Conservation (phyloP, 1,284 basidiomycete species). For the Malassezia yamatoensis region DNA sequence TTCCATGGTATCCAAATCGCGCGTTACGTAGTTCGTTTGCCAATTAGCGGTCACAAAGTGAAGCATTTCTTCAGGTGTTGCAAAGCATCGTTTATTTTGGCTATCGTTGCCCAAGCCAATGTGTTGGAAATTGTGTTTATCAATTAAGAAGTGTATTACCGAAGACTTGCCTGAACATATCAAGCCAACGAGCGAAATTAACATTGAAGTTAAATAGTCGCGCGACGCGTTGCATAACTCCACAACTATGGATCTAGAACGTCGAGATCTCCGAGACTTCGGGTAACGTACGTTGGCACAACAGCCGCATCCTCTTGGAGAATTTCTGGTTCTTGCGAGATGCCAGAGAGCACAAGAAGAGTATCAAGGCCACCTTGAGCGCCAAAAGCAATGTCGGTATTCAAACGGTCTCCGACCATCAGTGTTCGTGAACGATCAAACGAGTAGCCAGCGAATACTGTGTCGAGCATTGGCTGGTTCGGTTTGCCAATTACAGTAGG, state of each 20-base stretch:
- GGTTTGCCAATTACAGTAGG: conserved; percentile 85
- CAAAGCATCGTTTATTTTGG: background rate
- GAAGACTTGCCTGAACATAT: conserved; percentile 69
- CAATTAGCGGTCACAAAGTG: conserved; percentile 72
- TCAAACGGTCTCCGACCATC: conserved; percentile 89
- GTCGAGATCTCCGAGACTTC: conserved; percentile 39
- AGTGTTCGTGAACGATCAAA: conserved; percentile 68
- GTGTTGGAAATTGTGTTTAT: conserved; percentile 51
- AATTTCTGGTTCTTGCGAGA: conserved; percentile 39
- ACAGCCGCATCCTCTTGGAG: conserved; percentile 53
- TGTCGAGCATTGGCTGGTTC: conserved; percentile 80
- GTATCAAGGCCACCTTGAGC: conserved; percentile 73
- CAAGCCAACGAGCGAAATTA: conserved; percentile 79
- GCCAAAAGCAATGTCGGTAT: conserved; percentile 89
- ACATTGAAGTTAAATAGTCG: conserved; percentile 52
- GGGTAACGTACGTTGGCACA: conserved; percentile 38
- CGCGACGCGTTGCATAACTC: conserved; percentile 5
- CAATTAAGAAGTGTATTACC: conserved; percentile 63
- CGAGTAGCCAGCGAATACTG: conserved; percentile 68
- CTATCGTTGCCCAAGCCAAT: conserved; percentile 23
- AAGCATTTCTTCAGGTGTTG: conserved; percentile 54
- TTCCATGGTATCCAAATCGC: conserved; percentile 56
- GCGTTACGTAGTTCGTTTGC: conserved; percentile 70
- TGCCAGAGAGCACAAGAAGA: conserved; percentile 81
- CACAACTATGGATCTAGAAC: conserved; percentile 9